phyloP scores from a whole-genome alignment of 2,329 filamentous ascomycete genomes.

The Esteya vermicola region DNA sequence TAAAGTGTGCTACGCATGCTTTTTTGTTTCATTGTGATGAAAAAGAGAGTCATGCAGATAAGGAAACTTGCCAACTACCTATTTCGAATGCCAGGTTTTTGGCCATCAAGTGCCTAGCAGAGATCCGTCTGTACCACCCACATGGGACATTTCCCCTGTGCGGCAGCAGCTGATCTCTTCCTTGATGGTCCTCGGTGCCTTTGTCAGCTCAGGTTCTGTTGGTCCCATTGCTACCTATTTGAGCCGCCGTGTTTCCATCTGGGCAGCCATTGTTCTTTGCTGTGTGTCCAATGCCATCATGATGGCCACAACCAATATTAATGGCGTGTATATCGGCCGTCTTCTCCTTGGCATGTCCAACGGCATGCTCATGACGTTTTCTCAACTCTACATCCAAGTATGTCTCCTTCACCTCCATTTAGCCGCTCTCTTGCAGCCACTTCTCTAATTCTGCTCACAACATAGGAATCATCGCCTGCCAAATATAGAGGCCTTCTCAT shows the following conservation, averaged over 20 bases:
- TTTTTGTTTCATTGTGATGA: background rate
- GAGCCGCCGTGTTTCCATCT: slow-evolving; percentile 22
- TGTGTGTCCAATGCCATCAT: slow-evolving; percentile 38
- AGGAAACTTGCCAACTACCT: too few species aligned
- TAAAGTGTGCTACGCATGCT: too few species aligned
- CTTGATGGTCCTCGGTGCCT: slow-evolving; percentile 32
- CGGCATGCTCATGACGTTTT: slow-evolving; percentile 41
- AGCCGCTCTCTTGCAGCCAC: too few species aligned
- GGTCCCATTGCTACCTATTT: slow-evolving; percentile 22
- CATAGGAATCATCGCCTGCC: slow-evolving; percentile 17
- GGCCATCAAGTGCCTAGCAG: slow-evolving; percentile 20
- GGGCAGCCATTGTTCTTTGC: slow-evolving; percentile 33
- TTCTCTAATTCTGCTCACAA: too few species aligned
- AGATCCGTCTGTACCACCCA: slow-evolving; percentile 14
- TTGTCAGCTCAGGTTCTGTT: slow-evolving; percentile 26
- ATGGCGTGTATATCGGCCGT: slow-evolving; percentile 38
- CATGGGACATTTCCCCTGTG: slow-evolving; percentile 29
- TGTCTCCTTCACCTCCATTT: too few species aligned
- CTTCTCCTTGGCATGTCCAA: slow-evolving; percentile 41
- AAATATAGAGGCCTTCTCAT: slow-evolving; percentile 20
- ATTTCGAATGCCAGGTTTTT: slow-evolving; percentile 16
- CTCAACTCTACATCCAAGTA: slow-evolving; percentile 22
- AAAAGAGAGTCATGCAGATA: too few species aligned
- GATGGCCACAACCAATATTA: slow-evolving; percentile 40
- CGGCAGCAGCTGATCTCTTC: slow-evolving; percentile 33